These are phyloP conservation scores for Beauveria sp. DNA, from an alignment of 2,329 filamentous ascomycete species.

Conservation along the genomic window DNA sequence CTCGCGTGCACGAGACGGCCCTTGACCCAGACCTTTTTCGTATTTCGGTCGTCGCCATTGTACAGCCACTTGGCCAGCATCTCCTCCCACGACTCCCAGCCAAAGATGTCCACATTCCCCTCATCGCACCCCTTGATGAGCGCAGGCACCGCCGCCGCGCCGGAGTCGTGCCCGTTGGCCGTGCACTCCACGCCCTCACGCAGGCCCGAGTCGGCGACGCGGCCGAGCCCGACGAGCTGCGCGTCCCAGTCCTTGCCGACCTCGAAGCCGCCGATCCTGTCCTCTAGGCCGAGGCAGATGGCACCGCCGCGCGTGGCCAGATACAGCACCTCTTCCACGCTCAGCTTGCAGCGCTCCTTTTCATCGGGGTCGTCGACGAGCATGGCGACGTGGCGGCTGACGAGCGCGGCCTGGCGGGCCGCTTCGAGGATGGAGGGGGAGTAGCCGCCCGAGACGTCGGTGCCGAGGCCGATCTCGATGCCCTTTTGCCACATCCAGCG, in stretches of 20 bases:
- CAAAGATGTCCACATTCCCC: conserved; percentile 79
- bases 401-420: conserved; percentile 72
- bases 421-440: conserved; percentile 73
- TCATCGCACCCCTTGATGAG: conserved; percentile 24
- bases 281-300: conserved; percentile 64
- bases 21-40: conserved; percentile 79
- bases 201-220: conserved; percentile 35
- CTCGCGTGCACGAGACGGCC: conserved; percentile 66
- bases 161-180: conserved; percentile 1
- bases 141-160: conserved; percentile 13
- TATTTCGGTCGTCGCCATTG: conserved; percentile 88
- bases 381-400: conserved; percentile 60
- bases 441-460: conserved; percentile 86
- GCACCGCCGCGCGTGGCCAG: conserved; percentile 87
- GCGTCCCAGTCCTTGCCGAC: conserved; percentile 87
- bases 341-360: conserved; percentile 55
- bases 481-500: conserved; percentile 66
- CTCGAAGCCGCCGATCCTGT: conserved; percentile 71
- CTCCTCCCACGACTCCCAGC: conserved; percentile 84
- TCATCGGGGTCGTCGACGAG: conserved; percentile 17
- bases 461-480: conserved; percentile 77
- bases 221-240: conserved; percentile 64
- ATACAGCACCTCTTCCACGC: conserved; percentile 79
- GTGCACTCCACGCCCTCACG: conserved; percentile 17
- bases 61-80: conserved; percentile 90